Percentiles rank a stretch among this genome's conserved stretches.
Conservation (phyloP, 140 eudicot species). For the Oenanthe javanica region DNA sequence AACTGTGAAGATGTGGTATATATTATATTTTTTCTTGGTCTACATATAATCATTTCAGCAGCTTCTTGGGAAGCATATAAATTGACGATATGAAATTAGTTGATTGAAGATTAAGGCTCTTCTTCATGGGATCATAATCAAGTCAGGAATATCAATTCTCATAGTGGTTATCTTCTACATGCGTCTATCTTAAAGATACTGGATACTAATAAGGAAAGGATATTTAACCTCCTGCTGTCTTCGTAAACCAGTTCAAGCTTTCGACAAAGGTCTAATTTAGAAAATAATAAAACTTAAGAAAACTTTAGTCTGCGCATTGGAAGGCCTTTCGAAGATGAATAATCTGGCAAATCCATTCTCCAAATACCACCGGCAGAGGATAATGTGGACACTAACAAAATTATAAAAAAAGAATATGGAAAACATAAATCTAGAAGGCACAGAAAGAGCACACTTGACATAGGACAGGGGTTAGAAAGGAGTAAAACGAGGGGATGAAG, state of each 20-base stretch:
- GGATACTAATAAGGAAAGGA: background rate
- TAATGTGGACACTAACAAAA: too few relatives aligned
- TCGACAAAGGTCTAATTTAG: too few relatives aligned
- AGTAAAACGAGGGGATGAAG: too few relatives aligned
- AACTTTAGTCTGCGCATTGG: too few relatives aligned
- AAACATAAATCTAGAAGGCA: too few relatives aligned
- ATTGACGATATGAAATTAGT: background rate
- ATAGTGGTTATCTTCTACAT: background rate
- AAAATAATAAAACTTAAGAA: too few relatives aligned
- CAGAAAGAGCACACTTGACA: too few relatives aligned
- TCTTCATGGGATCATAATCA: background rate
- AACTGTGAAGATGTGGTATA: background rate
- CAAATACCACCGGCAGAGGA: too few relatives aligned
- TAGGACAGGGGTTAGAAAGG: too few relatives aligned
- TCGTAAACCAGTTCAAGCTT: background rate
- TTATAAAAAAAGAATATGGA: too few relatives aligned
- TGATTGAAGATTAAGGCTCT: background rate
- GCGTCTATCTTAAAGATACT: background rate
- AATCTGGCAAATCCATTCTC: too few relatives aligned
- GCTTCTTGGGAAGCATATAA: background rate
- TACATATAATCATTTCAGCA: background rate
- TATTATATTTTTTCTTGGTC: background rate
- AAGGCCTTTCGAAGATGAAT: too few relatives aligned
- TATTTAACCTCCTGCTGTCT: background rate
- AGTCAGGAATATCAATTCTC: background rate